Evolutionary conservation across 306 rosid species (phyloP), one percentile per base, ranked within the genome.

Genomic region (Hippophae gyantsensis): DNA sequence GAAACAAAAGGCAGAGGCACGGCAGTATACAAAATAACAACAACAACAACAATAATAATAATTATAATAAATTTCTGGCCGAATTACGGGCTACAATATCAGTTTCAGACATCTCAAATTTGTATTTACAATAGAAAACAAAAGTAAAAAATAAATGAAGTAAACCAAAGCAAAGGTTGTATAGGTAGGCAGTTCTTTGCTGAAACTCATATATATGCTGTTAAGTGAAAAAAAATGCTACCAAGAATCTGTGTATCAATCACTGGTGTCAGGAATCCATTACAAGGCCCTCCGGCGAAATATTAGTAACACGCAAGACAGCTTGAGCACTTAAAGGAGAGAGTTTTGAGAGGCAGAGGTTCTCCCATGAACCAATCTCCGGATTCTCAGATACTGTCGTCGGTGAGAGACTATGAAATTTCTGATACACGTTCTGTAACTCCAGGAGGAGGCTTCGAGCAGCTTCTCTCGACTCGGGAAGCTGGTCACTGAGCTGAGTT

Each of bases 381-480:
- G 78, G 69, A 11, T 66, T 56, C 74, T 75, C 82, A 1, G 79
- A 60, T 13, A 69, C 77, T 47, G 81, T 52, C 10, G 67, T 51
- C 1, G 83, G 65, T n/a, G 69, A 32, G 62, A 64, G 66, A 72
- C 78, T 63, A 1, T 72, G 69, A 72, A 63, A 71, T 81, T 88
- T 85, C 76, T 71, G 80, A 23, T 88, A 87, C 26, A 85, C 89
- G 50, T 75, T 81, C 70, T 87, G 96, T 70, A 92, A 78, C 78
- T 92, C 99, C 54, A 87, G 72, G 10, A 92, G 82, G 56, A 92
- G 85, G 54, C 65, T 67, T 62, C 96, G 89, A 60, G 99, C 99
- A 14, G 99, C 95, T 79, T 92, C 99, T 78, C 99, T 76, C 0
- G 99, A 92, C 73, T 88, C 99, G 2, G 99, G 99, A 68, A 92